phyloP scores from a whole-genome alignment of 768 basidiomycete genomes.

The Sarcomyxa edulis region DNA sequence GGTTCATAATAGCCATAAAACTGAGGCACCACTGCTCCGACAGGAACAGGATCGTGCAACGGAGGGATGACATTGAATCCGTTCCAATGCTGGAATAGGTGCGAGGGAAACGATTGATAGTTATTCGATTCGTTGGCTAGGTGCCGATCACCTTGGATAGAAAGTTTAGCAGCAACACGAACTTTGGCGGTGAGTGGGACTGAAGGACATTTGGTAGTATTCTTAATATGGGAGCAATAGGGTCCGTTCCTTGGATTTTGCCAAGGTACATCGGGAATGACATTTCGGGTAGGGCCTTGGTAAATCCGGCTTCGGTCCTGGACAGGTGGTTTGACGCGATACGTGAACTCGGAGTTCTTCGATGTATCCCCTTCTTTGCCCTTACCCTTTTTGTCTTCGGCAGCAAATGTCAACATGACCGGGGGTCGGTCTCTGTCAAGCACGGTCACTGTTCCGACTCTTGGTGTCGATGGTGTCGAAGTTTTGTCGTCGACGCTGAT shows the following conservation, averaged over 20 bases:
- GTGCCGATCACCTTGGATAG: conserved; percentile 19
- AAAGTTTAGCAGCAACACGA: conserved; percentile 25
- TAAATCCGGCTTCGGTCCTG: conserved; percentile 28
- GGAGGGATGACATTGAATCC: conserved; percentile 41
- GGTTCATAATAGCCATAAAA: conserved; percentile 58
- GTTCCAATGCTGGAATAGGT: conserved; percentile 45
- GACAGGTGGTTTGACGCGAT: conserved; percentile 37
- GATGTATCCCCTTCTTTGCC: background rate
- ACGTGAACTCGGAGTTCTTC: background rate
- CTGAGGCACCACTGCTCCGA: conserved; percentile 51
- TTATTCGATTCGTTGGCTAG: conserved; percentile 33
- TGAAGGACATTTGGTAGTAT: too few relatives aligned
- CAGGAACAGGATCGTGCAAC: conserved; percentile 37
- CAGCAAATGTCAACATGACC: too few relatives aligned
- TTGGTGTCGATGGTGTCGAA: too few relatives aligned
- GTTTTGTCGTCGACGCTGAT: too few relatives aligned
- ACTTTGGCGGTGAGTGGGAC: conserved; percentile 32
- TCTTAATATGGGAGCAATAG: conserved; percentile 25
- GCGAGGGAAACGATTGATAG: conserved; percentile 38
- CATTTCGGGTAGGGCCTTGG: conserved; percentile 18
- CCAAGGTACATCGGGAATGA: conserved; percentile 22
- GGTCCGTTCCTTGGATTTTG: conserved; percentile 22
- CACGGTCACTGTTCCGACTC: too few relatives aligned
- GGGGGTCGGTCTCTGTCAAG: too few relatives aligned
- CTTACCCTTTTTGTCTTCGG: too few relatives aligned